Conservation (phyloP, 495 filamentous ascomycete species). For the Amniculicola lignicola region DNA sequence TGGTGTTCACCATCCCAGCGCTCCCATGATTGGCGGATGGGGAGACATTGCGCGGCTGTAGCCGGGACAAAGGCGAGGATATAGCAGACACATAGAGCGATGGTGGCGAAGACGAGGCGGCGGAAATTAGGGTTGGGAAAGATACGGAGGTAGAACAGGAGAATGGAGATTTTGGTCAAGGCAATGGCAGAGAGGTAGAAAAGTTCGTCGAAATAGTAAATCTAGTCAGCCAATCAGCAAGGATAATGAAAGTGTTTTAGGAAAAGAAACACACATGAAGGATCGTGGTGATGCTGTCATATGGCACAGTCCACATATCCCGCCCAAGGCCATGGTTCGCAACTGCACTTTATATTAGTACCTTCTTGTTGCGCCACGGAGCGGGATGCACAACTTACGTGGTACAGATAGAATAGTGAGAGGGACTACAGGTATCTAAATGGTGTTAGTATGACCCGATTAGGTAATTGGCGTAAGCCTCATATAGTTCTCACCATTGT, state of each 20-base stretch:
- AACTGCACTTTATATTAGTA: conserved; percentile 3
- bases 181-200: conserved; percentile 44
- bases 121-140: conserved; percentile 44
- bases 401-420: conserved; percentile 20
- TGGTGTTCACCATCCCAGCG: conserved; percentile 32
- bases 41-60: conserved; percentile 47
- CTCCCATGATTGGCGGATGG: conserved; percentile 37
- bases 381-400: conserved; percentile 5
- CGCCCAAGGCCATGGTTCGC: conserved; percentile 24
- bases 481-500: conserved; percentile 17
- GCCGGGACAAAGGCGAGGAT: conserved; percentile 42
- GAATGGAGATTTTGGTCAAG: conserved; percentile 48
- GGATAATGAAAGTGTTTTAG: neutral
- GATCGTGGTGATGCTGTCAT: conserved; percentile 26
- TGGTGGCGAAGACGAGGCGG: conserved; percentile 32
- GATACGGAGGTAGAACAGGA: conserved; percentile 53
- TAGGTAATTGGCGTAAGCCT: neutral
- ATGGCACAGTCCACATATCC: conserved; percentile 31
- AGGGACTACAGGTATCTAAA: conserved; percentile 21
- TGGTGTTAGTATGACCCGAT: neutral
- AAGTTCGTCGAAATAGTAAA: conserved; percentile 29
- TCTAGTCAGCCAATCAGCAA: conserved; percentile 5
- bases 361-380: neutral
- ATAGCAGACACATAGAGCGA: conserved; percentile 42
- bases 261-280: conserved; percentile 10